These are phyloP conservation scores for Candida maris DNA, from an alignment of 805 yeast species.

Conservation along the genomic window DNA sequence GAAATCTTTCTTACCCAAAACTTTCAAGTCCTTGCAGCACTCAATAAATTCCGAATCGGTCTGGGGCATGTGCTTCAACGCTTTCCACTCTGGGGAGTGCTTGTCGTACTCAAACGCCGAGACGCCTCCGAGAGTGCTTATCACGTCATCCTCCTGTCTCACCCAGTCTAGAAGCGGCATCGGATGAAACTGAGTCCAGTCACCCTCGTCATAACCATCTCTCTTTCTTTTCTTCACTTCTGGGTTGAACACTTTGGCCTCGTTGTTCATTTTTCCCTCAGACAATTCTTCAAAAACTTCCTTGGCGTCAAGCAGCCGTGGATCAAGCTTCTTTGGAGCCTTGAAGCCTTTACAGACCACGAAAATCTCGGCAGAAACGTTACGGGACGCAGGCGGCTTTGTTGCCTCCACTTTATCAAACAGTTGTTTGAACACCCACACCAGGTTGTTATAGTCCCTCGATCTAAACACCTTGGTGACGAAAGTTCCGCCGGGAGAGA, in stretches of 20 bases:
- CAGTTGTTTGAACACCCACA: conserved; percentile 97
- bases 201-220: conserved; percentile 97
- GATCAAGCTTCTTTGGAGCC: conserved; percentile 94
- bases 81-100: conserved; percentile 67
- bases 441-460: conserved; percentile 93
- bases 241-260: conserved; percentile 92
- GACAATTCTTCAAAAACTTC: conserved; percentile 92
- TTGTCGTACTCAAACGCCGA: conserved; percentile 62
- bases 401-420: conserved; percentile 98
- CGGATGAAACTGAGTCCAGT: conserved; percentile 66
- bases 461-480: conserved; percentile 97
- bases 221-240: conserved; percentile 86
- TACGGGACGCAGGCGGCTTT: conserved; percentile 98
- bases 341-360: conserved; percentile 95
- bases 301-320: conserved; percentile 84
- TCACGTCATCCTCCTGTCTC: conserved; percentile 69
- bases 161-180: conserved; percentile 78
- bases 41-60: conserved; percentile 77
- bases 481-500: conserved; percentile 88
- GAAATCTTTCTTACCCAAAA: conserved; percentile 92
- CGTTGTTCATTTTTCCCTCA: conserved; percentile 70
- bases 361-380: conserved; percentile 97
- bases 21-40: conserved; percentile 88
- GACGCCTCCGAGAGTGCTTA: conserved; percentile 71
- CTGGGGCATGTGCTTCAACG: conserved; percentile 65